These are phyloP conservation scores for Guadua angustifolia DNA, from an alignment of 176 grass and related monocot species.

Conservation along the genomic window DNA sequence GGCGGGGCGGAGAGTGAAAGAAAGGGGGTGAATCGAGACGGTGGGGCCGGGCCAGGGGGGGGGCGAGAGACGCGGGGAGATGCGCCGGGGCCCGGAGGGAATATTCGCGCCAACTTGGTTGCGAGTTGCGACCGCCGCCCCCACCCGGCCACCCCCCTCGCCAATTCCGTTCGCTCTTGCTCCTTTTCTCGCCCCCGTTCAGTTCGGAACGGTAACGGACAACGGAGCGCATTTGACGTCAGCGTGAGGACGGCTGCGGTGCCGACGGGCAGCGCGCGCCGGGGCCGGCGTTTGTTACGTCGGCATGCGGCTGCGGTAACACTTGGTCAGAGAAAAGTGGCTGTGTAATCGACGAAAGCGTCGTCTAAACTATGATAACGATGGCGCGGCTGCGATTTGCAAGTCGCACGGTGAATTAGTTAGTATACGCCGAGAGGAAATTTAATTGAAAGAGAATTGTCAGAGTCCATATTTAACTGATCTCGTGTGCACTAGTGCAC, in stretches of 20 bases:
- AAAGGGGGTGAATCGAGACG: background rate
- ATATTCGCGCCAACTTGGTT: constrained; percentile 57
- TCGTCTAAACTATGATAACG: background rate
- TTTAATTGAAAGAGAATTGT: too few species aligned
- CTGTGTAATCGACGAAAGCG: background rate
- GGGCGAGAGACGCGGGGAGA: background rate
- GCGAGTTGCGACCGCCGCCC: constrained; percentile 51
- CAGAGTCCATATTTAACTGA: background rate
- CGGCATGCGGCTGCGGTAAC: background rate
- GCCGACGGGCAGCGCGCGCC: background rate
- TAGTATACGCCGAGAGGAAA: too few species aligned
- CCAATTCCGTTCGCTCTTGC: background rate
- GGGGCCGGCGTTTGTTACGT: background rate
- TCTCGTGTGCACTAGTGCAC: background rate
- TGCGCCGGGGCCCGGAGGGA: background rate
- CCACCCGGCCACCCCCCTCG: background rate
- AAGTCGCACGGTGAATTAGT: background rate
- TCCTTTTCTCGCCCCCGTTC: background rate
- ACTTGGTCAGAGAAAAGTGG: background rate
- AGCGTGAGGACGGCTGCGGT: background rate
- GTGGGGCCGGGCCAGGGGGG: constrained; percentile 1
- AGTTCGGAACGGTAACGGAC: background rate
- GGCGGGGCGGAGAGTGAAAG: constrained; percentile 11
- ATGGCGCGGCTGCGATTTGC: background rate
- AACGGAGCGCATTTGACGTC: background rate